Conservation (phyloP, 345 rosid species). For the Durio zibethinus region DNA sequence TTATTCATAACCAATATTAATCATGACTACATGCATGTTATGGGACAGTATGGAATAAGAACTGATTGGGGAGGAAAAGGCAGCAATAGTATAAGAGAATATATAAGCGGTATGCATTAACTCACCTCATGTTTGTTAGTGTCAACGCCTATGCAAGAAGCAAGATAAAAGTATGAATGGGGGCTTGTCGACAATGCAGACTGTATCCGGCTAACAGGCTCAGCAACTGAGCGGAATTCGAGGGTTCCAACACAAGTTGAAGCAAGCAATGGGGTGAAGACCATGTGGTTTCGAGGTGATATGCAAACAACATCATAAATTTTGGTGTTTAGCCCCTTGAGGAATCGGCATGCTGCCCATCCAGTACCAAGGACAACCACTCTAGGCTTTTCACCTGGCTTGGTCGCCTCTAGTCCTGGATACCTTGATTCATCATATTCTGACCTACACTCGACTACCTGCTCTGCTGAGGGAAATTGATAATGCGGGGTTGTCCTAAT, state of each 20-base stretch:
- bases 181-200: slow-evolving; percentile 68
- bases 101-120: not conserved
- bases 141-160: slow-evolving; percentile 72
- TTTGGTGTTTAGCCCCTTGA: slow-evolving; percentile 58
- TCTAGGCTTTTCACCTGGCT: slow-evolving; percentile 62
- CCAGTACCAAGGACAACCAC: slow-evolving; percentile 76
- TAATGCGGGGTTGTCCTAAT: slow-evolving; percentile 38
- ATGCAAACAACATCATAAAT: slow-evolving; percentile 62
- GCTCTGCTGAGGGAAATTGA: slow-evolving; percentile 35
- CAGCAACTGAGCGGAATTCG: slow-evolving; percentile 88
- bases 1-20: not conserved
- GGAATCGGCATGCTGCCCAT: slow-evolving; percentile 79
- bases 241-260: slow-evolving; percentile 80
- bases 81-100: not conserved
- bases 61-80: not conserved
- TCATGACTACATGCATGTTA: not conserved
- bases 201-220: slow-evolving; percentile 80
- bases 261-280: slow-evolving; percentile 75
- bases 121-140: slow-evolving; percentile 68
- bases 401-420: slow-evolving; percentile 61
- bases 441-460: slow-evolving; percentile 31
- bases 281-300: slow-evolving; percentile 88
- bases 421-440: slow-evolving; percentile 38
- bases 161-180: slow-evolving; percentile 76
- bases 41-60: not conserved